Percentiles rank a stretch among this genome's conserved stretches.
Conservation (phyloP, 2,329 filamentous ascomycete species). For the Beauveria medogensis region DNA sequence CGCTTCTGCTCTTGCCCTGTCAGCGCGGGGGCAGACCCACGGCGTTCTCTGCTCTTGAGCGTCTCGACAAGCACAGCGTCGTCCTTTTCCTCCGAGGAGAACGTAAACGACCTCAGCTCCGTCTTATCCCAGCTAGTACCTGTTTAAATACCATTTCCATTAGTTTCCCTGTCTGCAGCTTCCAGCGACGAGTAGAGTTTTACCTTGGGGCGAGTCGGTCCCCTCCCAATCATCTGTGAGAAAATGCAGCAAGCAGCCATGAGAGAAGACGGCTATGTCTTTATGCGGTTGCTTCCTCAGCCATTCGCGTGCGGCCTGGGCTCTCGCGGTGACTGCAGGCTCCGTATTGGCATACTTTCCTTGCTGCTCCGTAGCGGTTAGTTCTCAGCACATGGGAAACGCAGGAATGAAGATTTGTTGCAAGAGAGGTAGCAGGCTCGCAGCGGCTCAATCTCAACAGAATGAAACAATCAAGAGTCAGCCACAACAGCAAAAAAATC, state of each 20-base stretch:
- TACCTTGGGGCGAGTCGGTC: slow-evolving; percentile 28
- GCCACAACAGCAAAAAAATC: too few species aligned
- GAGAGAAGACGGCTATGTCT: slow-evolving; percentile 64
- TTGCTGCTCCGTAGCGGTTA: slow-evolving; percentile 4
- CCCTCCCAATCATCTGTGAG: slow-evolving; percentile 67
- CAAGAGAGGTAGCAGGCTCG: too few species aligned
- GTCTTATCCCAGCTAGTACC: slow-evolving; percentile 62
- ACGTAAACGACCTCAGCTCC: slow-evolving; percentile 55
- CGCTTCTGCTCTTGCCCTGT: slow-evolving; percentile 32
- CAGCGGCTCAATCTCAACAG: too few species aligned
- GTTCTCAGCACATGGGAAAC: not conserved
- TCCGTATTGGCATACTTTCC: slow-evolving; percentile 30
- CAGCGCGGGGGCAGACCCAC: slow-evolving; percentile 24
- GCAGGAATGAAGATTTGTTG: not conserved
- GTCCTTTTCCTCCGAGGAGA: slow-evolving; percentile 36
- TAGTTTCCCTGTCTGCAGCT: not conserved
- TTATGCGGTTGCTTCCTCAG: slow-evolving; percentile 40
- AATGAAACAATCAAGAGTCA: too few species aligned
- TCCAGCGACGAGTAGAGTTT: slow-evolving; percentile 12
- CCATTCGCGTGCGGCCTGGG: slow-evolving; percentile 46
- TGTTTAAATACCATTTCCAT: slow-evolving; percentile 17
- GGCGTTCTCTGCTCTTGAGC: not conserved
- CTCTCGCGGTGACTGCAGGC: slow-evolving; percentile 46
- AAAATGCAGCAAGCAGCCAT: slow-evolving; percentile 71
- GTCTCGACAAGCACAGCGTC: not conserved